Percentiles rank a stretch among this genome's conserved stretches.
Conservation (phyloP, 2,329 filamentous ascomycete species). For the Stachybotrys chlorohalonatus region DNA sequence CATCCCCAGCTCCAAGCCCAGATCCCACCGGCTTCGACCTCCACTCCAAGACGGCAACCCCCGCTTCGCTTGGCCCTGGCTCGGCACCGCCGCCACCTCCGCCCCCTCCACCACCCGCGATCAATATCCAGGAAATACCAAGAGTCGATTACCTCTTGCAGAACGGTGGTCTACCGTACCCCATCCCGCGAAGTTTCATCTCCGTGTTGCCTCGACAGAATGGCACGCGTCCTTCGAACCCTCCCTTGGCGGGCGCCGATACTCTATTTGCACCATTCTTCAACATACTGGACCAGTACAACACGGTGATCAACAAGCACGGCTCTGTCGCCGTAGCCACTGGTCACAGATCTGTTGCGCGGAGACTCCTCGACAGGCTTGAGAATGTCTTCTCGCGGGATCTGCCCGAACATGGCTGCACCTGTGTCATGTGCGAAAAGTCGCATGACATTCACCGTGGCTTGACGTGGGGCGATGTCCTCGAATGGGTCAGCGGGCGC, state of each 20-base stretch:
- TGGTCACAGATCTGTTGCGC: conserved; percentile 88
- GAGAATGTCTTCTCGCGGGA: conserved; percentile 93
- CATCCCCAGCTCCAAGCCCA: conserved; percentile 24
- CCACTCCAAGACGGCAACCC: conserved; percentile 29
- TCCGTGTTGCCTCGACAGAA: conserved; percentile 50
- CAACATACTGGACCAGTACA: conserved; percentile 77
- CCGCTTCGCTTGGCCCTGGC: conserved; percentile 21
- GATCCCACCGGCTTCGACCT: conserved; percentile 22
- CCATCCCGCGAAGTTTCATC: conserved; percentile 66
- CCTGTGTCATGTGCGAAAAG: conserved; percentile 72
- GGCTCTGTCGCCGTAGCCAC: conserved; percentile 93
- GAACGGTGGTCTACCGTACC: conserved; percentile 69
- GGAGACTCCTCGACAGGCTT: conserved; percentile 77
- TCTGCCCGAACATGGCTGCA: conserved; percentile 76
- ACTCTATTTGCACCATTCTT: conserved; percentile 77
- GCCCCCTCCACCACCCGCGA: conserved; percentile 68
- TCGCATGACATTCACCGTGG: conserved; percentile 56
- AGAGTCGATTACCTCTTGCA: conserved; percentile 88
- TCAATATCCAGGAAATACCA: conserved; percentile 62
- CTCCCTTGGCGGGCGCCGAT: conserved; percentile 57
- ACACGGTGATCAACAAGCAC: conserved; percentile 68
- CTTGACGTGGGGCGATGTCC: conserved; percentile 88
- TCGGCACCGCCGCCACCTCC: conserved; percentile 40
- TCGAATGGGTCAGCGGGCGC: conserved; percentile 86
- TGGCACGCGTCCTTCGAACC: conserved; percentile 50